These are phyloP conservation scores for Monascus ruber DNA, from an alignment of 2,329 filamentous ascomycete species.

Conservation along the genomic window DNA sequence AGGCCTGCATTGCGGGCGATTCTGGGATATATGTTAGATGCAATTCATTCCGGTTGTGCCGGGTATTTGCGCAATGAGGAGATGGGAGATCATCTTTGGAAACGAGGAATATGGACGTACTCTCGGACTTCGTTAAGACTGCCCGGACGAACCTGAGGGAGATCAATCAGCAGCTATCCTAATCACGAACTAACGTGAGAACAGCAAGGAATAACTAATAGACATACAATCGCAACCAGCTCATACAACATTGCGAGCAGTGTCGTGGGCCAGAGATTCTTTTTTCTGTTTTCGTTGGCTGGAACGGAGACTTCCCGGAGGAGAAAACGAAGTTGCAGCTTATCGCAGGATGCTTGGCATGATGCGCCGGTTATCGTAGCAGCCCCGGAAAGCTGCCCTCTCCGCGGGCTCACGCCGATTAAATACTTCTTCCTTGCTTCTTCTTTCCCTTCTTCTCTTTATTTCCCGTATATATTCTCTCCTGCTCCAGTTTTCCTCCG, in stretches of 20 bases:
- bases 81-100: too few relatives aligned
- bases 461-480: conserved; percentile 6
- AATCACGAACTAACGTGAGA: conserved; percentile 5
- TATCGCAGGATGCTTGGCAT: conserved; percentile 19
- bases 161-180: too few relatives aligned
- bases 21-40: conserved; percentile 36
- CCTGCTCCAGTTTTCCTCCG: conserved; percentile 4
- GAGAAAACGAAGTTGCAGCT: conserved; percentile 2
- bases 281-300: conserved; percentile 1
- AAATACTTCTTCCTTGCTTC: neutral
- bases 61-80: conserved; percentile 1
- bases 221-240: conserved; percentile 78
- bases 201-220: neutral
- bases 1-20: conserved; percentile 78
- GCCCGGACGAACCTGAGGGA: conserved; percentile 71
- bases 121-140: conserved; percentile 88
- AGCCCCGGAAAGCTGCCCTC: conserved; percentile 13
- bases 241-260: conserved; percentile 80
- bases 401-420: conserved; percentile 7
- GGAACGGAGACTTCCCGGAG: neutral
- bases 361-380: conserved; percentile 10
- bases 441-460: conserved; percentile 16
- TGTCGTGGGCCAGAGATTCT: conserved; percentile 14
- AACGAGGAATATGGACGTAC: conserved; percentile 41
- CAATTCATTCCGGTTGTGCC: neutral